These are phyloP conservation scores for Trichoderma sp. DNA, from an alignment of 2,329 filamentous ascomycete species.

Conservation along the genomic window DNA sequence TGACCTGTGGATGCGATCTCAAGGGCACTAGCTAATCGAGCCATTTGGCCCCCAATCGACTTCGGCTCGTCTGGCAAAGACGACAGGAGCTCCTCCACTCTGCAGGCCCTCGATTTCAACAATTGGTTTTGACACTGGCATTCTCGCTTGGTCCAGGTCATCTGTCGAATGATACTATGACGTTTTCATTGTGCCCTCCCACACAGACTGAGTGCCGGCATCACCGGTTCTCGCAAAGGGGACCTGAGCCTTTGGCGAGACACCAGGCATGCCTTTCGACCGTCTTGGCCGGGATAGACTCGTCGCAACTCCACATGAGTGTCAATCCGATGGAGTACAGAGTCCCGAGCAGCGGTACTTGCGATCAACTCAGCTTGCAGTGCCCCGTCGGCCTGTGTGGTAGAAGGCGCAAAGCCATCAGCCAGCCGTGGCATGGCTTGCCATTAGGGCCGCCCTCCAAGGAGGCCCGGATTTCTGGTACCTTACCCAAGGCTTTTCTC, in stretches of 20 bases:
- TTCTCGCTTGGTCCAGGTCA: not conserved
- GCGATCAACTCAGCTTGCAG: not conserved
- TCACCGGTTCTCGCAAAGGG: slow-evolving; percentile 1
- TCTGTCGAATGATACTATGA: not conserved
- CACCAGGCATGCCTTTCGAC: not conserved
- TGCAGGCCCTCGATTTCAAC: not conserved
- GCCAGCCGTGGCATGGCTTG: slow-evolving; percentile 15
- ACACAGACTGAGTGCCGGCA: not conserved
- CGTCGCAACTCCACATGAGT: not conserved
- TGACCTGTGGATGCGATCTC: not conserved
- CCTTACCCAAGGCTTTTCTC: not conserved
- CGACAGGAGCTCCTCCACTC: not conserved
- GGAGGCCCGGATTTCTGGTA: not conserved
- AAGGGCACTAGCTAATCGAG: not conserved
- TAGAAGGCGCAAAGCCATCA: slow-evolving; percentile 7
- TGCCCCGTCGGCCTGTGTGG: not conserved
- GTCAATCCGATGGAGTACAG: not conserved
- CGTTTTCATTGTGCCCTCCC: not conserved
- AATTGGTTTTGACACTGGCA: not conserved
- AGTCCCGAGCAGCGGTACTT: slow-evolving; percentile 2
- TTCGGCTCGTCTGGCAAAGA: not conserved
- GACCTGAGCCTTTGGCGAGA: not conserved
- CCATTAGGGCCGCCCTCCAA: slow-evolving; percentile 13
- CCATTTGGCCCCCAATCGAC: not conserved
- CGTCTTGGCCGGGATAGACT: not conserved